A percentile compares a stretch with the other conserved stretches of the same genome.
phyloP scores from a whole-genome alignment of 192 early-diverging fungal species.

The Chytriomyces confervae region DNA sequence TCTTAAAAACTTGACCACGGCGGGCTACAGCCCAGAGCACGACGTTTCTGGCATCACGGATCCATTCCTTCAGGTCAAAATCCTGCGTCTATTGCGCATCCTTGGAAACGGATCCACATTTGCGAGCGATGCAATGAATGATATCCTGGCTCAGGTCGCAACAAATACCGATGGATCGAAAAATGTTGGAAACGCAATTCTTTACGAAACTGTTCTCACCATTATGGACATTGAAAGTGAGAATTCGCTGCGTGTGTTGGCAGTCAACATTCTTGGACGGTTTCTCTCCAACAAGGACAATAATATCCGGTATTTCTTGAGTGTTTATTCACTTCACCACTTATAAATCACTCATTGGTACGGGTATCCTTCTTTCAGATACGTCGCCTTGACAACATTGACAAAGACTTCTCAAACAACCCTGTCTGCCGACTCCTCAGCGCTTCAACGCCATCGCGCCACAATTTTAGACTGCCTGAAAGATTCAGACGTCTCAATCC shows the following conservation, averaged over 20 bases:
- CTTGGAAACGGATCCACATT: constrained; percentile 81
- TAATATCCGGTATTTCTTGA: constrained; percentile 81
- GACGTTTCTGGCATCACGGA: constrained; percentile 95
- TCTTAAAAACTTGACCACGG: constrained; percentile 83
- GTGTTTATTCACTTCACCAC: background rate
- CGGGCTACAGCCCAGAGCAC: constrained; percentile 91
- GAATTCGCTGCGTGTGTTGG: constrained; percentile 87
- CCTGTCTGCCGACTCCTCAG: constrained; percentile 84
- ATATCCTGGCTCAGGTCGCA: constrained; percentile 95
- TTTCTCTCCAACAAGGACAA: constrained; percentile 95
- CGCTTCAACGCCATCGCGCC: constrained; percentile 95
- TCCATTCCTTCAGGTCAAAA: constrained; percentile 96
- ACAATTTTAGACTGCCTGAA: constrained; percentile 95
- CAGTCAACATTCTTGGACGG: constrained; percentile 96
- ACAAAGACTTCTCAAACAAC: constrained; percentile 72
- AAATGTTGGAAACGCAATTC: constrained; percentile 96
- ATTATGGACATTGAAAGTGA: constrained; percentile 96
- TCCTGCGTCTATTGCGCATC: constrained; percentile 86
- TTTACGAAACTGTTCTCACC: constrained; percentile 97
- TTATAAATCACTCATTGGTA: background rate
- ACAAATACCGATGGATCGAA: constrained; percentile 92
- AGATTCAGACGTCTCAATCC: constrained; percentile 95
- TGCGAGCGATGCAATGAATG: constrained; percentile 93
- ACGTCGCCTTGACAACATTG: constrained; percentile 96
- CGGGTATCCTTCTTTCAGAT: constrained; percentile 54